Conservation (phyloP, 345 rosid genomes). For the Syzygium aromaticum region DNA sequence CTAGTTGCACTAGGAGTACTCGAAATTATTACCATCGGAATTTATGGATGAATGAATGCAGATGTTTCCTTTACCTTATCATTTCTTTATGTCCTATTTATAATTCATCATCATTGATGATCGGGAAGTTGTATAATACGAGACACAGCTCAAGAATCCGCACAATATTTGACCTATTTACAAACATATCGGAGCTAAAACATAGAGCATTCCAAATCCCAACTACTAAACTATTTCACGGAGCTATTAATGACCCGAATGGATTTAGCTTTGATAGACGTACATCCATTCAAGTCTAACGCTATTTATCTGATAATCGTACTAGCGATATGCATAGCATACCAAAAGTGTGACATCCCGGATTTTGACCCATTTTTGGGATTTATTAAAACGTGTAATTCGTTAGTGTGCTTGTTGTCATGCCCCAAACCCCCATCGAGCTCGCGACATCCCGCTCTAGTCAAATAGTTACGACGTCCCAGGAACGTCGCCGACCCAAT, state of each 20-base stretch:
- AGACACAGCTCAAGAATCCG: not conserved
- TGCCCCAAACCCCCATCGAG: too few species aligned
- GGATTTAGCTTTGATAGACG: not conserved
- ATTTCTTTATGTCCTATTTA: not conserved
- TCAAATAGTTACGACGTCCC: too few species aligned
- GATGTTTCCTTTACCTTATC: not conserved
- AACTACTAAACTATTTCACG: not conserved
- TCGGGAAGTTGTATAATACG: not conserved
- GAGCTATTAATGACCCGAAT: not conserved
- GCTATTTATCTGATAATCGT: not conserved
- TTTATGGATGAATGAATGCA: not conserved
- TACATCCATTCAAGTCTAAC: not conserved
- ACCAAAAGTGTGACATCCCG: too few species aligned
- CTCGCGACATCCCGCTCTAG: too few species aligned
- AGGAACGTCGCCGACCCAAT: too few species aligned
- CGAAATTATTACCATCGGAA: not conserved
- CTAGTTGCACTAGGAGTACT: not conserved
- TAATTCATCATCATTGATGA: not conserved
- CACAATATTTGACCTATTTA: not conserved
- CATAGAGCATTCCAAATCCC: not conserved
- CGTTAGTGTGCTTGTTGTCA: too few species aligned
- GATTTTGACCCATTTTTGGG: too few species aligned
- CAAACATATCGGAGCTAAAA: not conserved
- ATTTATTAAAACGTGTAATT: too few species aligned
- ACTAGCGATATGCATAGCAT: not conserved